Evolutionary conservation across 305 asterid species (phyloP), one percentile per base, ranked within the genome.

Genomic region (Fraxinus albicans): DNA sequence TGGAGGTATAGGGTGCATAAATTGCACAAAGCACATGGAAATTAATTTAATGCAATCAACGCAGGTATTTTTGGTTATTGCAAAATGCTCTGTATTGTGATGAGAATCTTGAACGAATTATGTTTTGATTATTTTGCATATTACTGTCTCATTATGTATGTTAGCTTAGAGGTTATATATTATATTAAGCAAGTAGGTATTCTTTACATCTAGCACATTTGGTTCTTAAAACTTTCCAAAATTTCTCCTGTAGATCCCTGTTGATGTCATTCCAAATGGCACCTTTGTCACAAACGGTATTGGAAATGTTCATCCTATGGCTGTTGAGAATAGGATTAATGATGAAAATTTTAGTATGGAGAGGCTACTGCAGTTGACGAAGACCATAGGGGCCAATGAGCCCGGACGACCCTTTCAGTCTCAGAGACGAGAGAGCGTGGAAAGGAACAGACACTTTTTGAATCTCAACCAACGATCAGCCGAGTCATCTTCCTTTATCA

Each of bases 1-100:
- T 34, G 99, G 99, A 36, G 99, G 99, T 53, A 85, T 95, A 77
- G 89, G 88, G 12, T 97, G 99, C 87, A 82, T 80, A 80, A 90
- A 85, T 79, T 97, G 99, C 83, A 82, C 90, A 73, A 92, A 89
- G 81, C 91, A 78, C 73, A 80, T 89, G 89, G 96, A 92, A 76
- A 84, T 89, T 83, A 92, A 80, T 55, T 79, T 91, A 33, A 29
- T 80, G 69, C 88, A 83, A 85, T 74, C 92, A 77, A 67, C 84
- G 53, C 93, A 89, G 98, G 99, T 97, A 77, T 53, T 72, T 72
- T 84, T 19, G 65, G 73, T 58, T 70, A 3, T 85, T 9, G 82
- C 63, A 53, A 40, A 36, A 75, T 83, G 77, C 84, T 50, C 21
- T 21, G 38, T 12, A 38, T 19, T 76, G 29, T 25, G 3, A 10